Evolutionary conservation across 208 protist genomes (phyloP), one percentile per base, ranked within the genome.

Genomic region (Trypanosoma vivax): DNA sequence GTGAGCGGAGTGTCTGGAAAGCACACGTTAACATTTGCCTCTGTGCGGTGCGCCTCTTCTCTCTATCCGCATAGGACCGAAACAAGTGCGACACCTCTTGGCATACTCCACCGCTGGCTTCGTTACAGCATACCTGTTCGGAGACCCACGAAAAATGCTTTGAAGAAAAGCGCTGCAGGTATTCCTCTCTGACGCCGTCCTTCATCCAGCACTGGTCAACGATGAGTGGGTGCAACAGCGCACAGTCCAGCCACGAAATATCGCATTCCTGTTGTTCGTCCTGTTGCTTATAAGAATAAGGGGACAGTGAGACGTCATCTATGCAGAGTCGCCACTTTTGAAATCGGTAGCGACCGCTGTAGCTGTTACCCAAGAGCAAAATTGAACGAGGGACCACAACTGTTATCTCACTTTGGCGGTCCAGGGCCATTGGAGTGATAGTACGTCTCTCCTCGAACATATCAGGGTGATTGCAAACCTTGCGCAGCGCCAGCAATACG

Each of bases 391-490:
- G 80, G 2, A 87, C 77, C 11, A 13, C 16, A 7, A 73, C 13
- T 35, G 37, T 49, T 9, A 90, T 60, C 19, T 49, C 60, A 5
- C 62, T 71, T 9, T 70, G 56, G 38, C 71, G 65, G 40, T 65
- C 63, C 6, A 90, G 54, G 27, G 75, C 60, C n/a, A 94, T 65
- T 18, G 84, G 83, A 13, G 79, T 89, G 27, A 77, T 9, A 0
- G 75, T 91, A 4, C 84, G 79, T 2, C 84, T 72, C 52, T 84
- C 76, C 57, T 96, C 92, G 56, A 98, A 99, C 29, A 99, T 63
- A 51, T 98, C 89, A 0, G 97, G 97, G 67, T 99, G 97, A 58
- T 99, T 96, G 70, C 97, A 99, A n/a, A 98, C 93, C 60, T 98
- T 99, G 25, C 96, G 79, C 16, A 99, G 78, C 42, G 96, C 91